Conservation (phyloP, 768 basidiomycete genomes). For the Mycena rosella region DNA sequence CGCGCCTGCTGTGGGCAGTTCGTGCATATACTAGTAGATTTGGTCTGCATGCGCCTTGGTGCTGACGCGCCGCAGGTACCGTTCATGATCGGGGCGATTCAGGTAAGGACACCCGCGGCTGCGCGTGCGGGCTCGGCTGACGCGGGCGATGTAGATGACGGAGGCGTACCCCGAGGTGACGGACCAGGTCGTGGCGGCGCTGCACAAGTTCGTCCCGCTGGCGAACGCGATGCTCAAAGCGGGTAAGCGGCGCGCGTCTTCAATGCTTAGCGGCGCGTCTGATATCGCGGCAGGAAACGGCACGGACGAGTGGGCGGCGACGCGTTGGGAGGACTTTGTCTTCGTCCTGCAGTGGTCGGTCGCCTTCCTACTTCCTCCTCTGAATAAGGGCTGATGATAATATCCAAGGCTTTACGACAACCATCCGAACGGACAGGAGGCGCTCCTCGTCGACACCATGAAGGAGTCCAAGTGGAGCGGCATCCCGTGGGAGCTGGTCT, state of each 20-base stretch:
- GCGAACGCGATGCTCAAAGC: slow-evolving; percentile 68
- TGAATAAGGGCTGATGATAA: not conserved
- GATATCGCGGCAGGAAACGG: slow-evolving; percentile 47
- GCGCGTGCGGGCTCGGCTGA: too few relatives aligned
- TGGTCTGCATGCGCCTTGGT: too few relatives aligned
- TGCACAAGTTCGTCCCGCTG: slow-evolving; percentile 65
- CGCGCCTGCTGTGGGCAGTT: slow-evolving; percentile 68
- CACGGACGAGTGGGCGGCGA: slow-evolving; percentile 65
- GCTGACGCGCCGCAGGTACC: slow-evolving; percentile 53
- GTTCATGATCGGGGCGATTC: slow-evolving; percentile 70
- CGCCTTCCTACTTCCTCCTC: not conserved
- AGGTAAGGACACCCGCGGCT: slow-evolving; percentile 52
- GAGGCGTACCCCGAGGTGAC: slow-evolving; percentile 60
- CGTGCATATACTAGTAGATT: too few relatives aligned
- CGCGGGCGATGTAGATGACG: slow-evolving; percentile 22
- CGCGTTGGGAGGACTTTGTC: slow-evolving; percentile 72
- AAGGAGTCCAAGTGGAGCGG: slow-evolving; percentile 62
- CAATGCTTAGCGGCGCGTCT: not conserved
- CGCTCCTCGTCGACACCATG: slow-evolving; percentile 66
- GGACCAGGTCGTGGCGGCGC: slow-evolving; percentile 57
- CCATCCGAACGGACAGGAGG: slow-evolving; percentile 63
- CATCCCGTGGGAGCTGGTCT: slow-evolving; percentile 68
- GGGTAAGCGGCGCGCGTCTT: slow-evolving; percentile 43
- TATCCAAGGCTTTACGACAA: slow-evolving; percentile 66
- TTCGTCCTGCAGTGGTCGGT: slow-evolving; percentile 65